A percentile compares a stretch with the other conserved stretches of the same genome.
phyloP scores from a whole-genome alignment of 2,329 filamentous ascomycete genomes.

The Phialophora expanda region DNA sequence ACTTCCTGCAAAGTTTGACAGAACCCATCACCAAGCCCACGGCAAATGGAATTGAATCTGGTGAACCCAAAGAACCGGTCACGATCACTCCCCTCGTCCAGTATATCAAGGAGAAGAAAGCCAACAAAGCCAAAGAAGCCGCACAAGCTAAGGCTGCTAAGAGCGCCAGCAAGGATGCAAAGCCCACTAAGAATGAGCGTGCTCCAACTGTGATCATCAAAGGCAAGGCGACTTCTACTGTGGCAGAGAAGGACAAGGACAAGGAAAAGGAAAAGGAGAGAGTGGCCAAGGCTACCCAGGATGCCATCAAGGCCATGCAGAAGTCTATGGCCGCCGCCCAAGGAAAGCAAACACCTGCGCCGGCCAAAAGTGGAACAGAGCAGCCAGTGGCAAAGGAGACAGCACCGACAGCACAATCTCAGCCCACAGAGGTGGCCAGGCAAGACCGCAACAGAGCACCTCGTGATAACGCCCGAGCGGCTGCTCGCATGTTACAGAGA shows the following conservation, averaged over 20 bases:
- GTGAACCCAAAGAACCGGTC: conserved; percentile 65
- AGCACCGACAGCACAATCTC: conserved; percentile 41
- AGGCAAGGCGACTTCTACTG: conserved; percentile 28
- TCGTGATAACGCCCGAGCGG: conserved; percentile 58
- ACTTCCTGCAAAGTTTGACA: conserved; percentile 85
- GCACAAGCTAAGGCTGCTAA: conserved; percentile 47
- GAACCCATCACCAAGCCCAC: conserved; percentile 68
- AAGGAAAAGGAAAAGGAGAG: conserved; percentile 24
- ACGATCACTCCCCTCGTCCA: conserved; percentile 89
- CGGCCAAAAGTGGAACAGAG: conserved; percentile 5
- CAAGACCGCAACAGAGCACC: conserved; percentile 59
- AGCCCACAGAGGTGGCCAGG: conserved; percentile 47
- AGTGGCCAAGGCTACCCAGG: conserved; percentile 65
- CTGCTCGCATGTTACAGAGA: conserved; percentile 65
- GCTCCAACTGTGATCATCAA: conserved; percentile 46
- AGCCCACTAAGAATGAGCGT: conserved; percentile 51
- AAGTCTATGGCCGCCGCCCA: conserved; percentile 50
- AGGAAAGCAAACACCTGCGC: conserved; percentile 40
- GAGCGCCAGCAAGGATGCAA: conserved; percentile 70
- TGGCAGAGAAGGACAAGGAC: conserved; percentile 16
- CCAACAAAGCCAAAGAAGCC: conserved; percentile 65
- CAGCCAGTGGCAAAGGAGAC: conserved; percentile 44
- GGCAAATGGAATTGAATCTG: conserved; percentile 57
- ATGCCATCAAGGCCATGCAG: conserved; percentile 64
- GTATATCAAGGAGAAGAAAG: conserved; percentile 89